Evolutionary conservation across 805 yeast species (phyloP).

Genomic region (Cephaloascus fragrans): DNA sequence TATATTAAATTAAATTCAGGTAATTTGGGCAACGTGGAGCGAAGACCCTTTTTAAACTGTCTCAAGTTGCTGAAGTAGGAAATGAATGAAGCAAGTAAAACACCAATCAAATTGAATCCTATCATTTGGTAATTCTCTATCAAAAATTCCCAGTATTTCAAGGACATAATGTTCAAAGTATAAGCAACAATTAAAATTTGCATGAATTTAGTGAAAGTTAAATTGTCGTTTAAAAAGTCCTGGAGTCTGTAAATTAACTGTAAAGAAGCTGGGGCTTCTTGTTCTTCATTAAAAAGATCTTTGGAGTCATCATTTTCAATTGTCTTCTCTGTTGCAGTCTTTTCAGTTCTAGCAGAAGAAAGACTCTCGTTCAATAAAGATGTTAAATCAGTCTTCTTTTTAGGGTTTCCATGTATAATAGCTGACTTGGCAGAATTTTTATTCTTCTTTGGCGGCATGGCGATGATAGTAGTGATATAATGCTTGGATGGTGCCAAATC

Average conservation of each 20-base stretch:
- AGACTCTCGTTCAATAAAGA: background rate
- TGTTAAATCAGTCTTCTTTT: background rate
- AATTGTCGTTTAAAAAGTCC: constrained; percentile 25
- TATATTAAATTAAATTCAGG: constrained; percentile 29
- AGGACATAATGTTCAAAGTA: constrained; percentile 19
- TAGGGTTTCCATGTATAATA: background rate
- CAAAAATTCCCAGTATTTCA: constrained; percentile 10
- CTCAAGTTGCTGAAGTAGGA: constrained; percentile 12
- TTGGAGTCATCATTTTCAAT: background rate
- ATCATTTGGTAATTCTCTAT: constrained; percentile 11
- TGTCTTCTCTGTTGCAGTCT: background rate
- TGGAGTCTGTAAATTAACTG: constrained; percentile 17
- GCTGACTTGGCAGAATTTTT: background rate
- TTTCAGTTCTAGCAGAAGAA: background rate
- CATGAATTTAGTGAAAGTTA: constrained; percentile 18
- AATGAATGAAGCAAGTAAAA: constrained; percentile 17
- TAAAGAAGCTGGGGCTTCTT: constrained; percentile 6
- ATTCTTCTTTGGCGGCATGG: background rate
- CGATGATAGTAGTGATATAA: background rate
- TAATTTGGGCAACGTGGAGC: constrained; percentile 9
- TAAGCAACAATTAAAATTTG: constrained; percentile 21
- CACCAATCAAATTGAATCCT: constrained; percentile 24
- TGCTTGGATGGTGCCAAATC: too few relatives aligned
- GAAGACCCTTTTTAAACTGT: constrained; percentile 7
- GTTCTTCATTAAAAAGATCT: background rate